Conservation (phyloP, 1,139 yeast species). For the Lipomyces yarrowii region DNA sequence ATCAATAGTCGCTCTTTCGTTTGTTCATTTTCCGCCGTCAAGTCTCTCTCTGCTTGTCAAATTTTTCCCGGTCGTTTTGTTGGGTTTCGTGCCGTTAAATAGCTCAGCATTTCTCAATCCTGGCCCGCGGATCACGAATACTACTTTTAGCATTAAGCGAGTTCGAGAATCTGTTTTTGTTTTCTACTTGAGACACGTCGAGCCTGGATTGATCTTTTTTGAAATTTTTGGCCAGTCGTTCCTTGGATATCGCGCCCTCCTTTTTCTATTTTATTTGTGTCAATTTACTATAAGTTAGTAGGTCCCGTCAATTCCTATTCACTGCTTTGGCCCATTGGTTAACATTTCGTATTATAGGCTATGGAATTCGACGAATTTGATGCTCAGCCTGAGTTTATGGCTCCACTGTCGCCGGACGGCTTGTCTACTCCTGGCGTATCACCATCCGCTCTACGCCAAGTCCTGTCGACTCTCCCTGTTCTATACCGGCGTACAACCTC, state of each 20-base stretch:
- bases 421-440: slow-evolving; percentile 5
- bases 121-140: not conserved
- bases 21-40: not conserved
- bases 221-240: not conserved
- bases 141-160: not conserved
- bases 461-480: slow-evolving; percentile 22
- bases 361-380: slow-evolving; percentile 16
- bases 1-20: not conserved
- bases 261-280: not conserved
- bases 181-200: not conserved
- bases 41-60: too few relatives aligned
- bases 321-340: not conserved
- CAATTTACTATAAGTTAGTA: not conserved
- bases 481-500: slow-evolving; percentile 19
- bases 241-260: not conserved
- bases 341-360: not conserved
- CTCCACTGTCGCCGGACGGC: slow-evolving; percentile 3
- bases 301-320: not conserved
- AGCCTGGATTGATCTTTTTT: not conserved
- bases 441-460: slow-evolving; percentile 15
- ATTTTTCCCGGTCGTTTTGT: not conserved
- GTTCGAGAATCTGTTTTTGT: not conserved
- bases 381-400: slow-evolving; percentile 3
- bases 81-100: not conserved
- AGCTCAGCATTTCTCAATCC: not conserved